phyloP scores from a whole-genome alignment of 2,329 filamentous ascomycete genomes.

The Ophiostoma ulmi region DNA sequence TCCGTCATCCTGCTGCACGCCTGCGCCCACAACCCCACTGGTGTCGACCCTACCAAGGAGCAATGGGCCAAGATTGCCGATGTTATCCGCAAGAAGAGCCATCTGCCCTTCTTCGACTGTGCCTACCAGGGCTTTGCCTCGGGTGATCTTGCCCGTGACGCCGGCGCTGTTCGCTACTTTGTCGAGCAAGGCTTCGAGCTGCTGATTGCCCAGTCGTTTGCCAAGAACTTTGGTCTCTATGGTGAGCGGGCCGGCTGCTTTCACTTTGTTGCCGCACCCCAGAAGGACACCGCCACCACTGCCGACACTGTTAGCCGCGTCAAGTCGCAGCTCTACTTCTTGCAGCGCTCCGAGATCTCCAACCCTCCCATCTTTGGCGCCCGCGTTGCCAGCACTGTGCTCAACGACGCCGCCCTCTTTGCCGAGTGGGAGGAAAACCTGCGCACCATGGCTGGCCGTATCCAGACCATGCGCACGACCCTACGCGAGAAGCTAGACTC shows the following conservation, averaged over 20 bases:
- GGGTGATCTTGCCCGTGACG: constrained; percentile 77
- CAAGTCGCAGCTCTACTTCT: constrained; percentile 81
- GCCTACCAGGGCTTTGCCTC: constrained; percentile 98
- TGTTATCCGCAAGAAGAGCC: constrained; percentile 68
- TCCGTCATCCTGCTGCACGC: constrained; percentile 89
- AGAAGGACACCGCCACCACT: constrained; percentile 50
- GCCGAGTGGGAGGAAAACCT: constrained; percentile 90
- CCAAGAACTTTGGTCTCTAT: constrained; percentile 97
- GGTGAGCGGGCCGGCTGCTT: constrained; percentile 94
- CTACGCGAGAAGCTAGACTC: constrained; percentile 77
- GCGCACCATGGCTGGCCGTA: constrained; percentile 88
- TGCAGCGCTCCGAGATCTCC: constrained; percentile 95
- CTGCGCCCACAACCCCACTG: constrained; percentile 97
- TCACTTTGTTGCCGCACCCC: constrained; percentile 79
- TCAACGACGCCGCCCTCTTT: constrained; percentile 79
- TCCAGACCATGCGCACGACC: constrained; percentile 81
- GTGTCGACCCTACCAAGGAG: constrained; percentile 86
- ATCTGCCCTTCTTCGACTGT: constrained; percentile 97
- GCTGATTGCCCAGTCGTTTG: constrained; percentile 85
- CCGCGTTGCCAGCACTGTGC: constrained; percentile 73
- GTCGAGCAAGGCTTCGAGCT: constrained; percentile 86
- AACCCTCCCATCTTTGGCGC: constrained; percentile 95
- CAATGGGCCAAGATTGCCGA: constrained; percentile 90
- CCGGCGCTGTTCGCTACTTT: constrained; percentile 91
- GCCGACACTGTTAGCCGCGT: constrained; percentile 57